Evolutionary conservation across 1,139 yeast species (phyloP).

Genomic region (Hansenula sp.): DNA sequence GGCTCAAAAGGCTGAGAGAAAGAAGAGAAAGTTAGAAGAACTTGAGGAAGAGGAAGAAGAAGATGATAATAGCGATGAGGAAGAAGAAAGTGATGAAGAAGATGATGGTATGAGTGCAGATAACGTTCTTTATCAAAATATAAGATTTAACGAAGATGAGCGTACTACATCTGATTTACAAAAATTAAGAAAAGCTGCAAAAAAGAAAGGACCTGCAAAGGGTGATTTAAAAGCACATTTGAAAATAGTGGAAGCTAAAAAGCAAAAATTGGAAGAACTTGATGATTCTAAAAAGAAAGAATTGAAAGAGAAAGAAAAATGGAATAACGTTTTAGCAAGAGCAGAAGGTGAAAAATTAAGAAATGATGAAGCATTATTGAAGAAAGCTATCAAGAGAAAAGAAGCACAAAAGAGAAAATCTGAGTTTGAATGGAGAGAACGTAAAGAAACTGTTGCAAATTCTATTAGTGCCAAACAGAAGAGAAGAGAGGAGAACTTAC

Average conservation of each 20-base stretch:
- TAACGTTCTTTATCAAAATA: constrained; percentile 70
- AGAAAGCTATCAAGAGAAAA: constrained; percentile 79
- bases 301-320: constrained; percentile 66
- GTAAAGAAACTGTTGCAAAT: constrained; percentile 73
- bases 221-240: constrained; percentile 84
- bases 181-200: constrained; percentile 51
- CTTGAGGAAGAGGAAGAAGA: constrained; percentile 32
- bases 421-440: constrained; percentile 82
- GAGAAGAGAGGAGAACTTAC: constrained; percentile 86
- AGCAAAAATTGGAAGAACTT: constrained; percentile 54
- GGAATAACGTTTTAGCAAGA: constrained; percentile 81
- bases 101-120: constrained; percentile 29
- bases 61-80: constrained; percentile 37
- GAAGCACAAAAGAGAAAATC: constrained; percentile 77
- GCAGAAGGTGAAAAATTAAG: constrained; percentile 87
- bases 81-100: constrained; percentile 31
- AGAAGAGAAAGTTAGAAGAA: constrained; percentile 37
- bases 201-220: constrained; percentile 77
- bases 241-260: constrained; percentile 67
- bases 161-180: constrained; percentile 74
- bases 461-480: constrained; percentile 71
- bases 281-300: constrained; percentile 61
- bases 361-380: constrained; percentile 85
- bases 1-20: no score
- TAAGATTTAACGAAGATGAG: constrained; percentile 79